Evolutionary conservation across 176 grass and related monocot genomes (phyloP).

Genomic region (Hyparrhenia diplandra): DNA sequence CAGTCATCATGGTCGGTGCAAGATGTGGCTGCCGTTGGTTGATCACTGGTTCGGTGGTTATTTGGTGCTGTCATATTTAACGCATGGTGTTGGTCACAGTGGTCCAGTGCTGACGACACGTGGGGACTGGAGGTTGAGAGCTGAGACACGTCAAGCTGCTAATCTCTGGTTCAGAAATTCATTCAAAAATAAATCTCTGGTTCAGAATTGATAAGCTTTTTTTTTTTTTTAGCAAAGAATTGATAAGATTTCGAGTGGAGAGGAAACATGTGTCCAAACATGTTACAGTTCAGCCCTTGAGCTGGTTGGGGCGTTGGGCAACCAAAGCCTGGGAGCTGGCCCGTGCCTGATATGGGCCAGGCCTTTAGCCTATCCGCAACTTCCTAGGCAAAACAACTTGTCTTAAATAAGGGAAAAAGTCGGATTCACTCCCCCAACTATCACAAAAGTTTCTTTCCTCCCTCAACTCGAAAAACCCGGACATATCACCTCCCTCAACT

Average conservation of each 20-base stretch:
- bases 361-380: not conserved
- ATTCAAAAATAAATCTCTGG: too few species aligned
- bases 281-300: not conserved
- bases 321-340: not conserved
- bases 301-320: not conserved
- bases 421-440: too few species aligned
- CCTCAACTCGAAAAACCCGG: too few species aligned
- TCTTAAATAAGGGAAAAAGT: too few species aligned
- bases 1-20: not conserved
- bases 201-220: not conserved
- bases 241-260: too few species aligned
- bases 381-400: too few species aligned
- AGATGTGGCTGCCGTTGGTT: not conserved
- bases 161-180: too few species aligned
- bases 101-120: not conserved
- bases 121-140: not conserved
- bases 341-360: not conserved
- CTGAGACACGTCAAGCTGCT: constrained; percentile 5
- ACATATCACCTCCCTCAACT: too few species aligned
- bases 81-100: not conserved
- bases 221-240: too few species aligned
- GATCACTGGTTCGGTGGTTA: not conserved
- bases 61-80: not conserved
- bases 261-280: not conserved
- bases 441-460: too few species aligned